Evolutionary conservation across 139 green algal genomes (phyloP).

Genomic region (Chlorella ohadii): DNA sequence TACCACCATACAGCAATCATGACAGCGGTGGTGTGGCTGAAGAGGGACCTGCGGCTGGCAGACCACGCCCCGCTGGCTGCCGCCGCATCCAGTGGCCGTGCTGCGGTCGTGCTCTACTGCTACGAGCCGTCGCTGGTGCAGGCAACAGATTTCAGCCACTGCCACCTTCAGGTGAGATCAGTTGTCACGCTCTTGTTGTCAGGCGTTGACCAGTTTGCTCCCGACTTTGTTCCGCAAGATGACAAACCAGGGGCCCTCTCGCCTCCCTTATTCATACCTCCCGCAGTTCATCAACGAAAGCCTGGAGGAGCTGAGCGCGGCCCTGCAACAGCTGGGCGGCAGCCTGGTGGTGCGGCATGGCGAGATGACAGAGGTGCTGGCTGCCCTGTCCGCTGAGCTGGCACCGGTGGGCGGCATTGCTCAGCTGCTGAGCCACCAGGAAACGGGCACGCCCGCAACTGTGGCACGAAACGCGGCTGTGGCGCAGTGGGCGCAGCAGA

Average conservation of each 20-base stretch:
- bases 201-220: too few species aligned
- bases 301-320: not conserved
- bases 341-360: not conserved
- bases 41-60: not conserved
- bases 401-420: not conserved
- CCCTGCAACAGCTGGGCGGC: not conserved
- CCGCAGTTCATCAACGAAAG: conserved; percentile 13
- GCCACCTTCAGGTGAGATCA: not conserved
- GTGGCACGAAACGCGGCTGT: not conserved
- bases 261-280: too few species aligned
- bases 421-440: not conserved
- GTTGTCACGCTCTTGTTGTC: too few species aligned
- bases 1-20: not conserved
- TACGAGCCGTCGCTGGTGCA: not conserved
- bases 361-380: not conserved
- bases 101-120: not conserved
- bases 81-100: not conserved
- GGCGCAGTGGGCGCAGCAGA: not conserved
- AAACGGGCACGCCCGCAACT: not conserved
- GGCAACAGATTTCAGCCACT: not conserved
- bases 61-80: not conserved
- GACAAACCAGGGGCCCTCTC: too few species aligned
- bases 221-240: too few species aligned
- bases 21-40: conserved; percentile 13
- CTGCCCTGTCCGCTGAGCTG: not conserved